A percentile compares a stretch with the other conserved stretches of the same genome.
Conservation (phyloP, 257 asterid species). For the Paulownia fortunei region DNA sequence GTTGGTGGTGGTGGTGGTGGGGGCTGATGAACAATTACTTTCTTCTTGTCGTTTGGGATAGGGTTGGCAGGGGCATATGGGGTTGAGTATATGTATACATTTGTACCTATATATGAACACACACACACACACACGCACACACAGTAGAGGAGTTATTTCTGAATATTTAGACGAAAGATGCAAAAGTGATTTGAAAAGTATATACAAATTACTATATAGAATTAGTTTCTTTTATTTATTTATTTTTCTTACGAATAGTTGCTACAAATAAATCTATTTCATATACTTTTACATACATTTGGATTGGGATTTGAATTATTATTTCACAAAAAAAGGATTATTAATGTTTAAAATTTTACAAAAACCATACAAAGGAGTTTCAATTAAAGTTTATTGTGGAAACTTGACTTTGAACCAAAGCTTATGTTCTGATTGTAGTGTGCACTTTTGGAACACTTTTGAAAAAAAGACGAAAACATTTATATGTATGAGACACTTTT, state of each 20-base stretch:
- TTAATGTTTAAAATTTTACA: background rate
- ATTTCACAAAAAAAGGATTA: no score
- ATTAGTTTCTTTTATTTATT: background rate
- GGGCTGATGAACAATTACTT: background rate
- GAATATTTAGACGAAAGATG: background rate
- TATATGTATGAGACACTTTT: no score
- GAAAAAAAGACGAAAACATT: background rate
- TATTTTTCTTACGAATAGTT: background rate
- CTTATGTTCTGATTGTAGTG: no score
- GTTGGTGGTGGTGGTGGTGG: no score
- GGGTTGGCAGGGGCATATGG: background rate
- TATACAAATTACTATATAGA: no score
- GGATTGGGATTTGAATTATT: no score
- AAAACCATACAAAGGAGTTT: background rate
- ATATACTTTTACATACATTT: no score
- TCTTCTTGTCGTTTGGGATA: background rate
- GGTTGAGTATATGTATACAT: background rate
- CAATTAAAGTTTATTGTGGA: no score
- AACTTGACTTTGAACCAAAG: no score
- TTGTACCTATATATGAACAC: background rate
- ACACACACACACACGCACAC: background rate
- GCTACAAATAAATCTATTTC: no score
- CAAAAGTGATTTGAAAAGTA: background rate
- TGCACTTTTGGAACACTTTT: background rate
- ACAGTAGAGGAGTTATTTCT: background rate